Evolutionary conservation across 768 basidiomycete species (phyloP), one percentile per base, ranked within the genome.

Genomic region (Russula lepida): DNA sequence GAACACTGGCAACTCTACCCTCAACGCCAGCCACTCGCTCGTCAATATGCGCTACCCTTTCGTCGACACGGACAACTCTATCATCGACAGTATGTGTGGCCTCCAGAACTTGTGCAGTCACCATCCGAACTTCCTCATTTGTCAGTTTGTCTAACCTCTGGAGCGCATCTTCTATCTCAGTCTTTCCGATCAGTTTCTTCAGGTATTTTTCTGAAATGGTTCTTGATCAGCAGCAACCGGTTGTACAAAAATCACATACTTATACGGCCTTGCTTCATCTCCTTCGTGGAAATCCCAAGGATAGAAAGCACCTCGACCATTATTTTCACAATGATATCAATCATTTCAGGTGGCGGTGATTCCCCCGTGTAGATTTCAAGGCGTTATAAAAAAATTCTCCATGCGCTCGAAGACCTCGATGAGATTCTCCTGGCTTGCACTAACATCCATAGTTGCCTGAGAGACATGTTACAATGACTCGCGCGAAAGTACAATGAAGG

Each of bases 271-370:
- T 35, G 41, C 32, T 52, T 44, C 0, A 59, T 30, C 13, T 60
- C 44, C 28, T 54, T 48, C n/a, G 53, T 54, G 6, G 50, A 46
- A 17, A 54, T 23, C 6, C 9, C 59, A 5, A 60, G 46, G 2
- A 54, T 60, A 3, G 27, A 54, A 3, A 60, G 46, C 13, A 60
- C 35, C 27, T 60, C 59, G 2, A 41, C 53, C 52, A 60, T 28
- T 12, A 54, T 48, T 11, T 60, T 37, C 2, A 48, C 35, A 17
- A 35, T 17, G 6, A 60, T 49, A 6, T 41, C 46, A 4, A 28
- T 19, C 53, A 60, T 60, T n/a, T 23, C 44, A 0, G 52, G 11
- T 0, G 59, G 48, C 7, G 28, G 46, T 9, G n/a, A 35, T 0
- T 32, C 32, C 35, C 32, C 32, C 17, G 27, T 54, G n/a, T 54